Base-by-base conservation (phyloP, 345 rosid species). In the Eutrema heterophyllum region DNA sequence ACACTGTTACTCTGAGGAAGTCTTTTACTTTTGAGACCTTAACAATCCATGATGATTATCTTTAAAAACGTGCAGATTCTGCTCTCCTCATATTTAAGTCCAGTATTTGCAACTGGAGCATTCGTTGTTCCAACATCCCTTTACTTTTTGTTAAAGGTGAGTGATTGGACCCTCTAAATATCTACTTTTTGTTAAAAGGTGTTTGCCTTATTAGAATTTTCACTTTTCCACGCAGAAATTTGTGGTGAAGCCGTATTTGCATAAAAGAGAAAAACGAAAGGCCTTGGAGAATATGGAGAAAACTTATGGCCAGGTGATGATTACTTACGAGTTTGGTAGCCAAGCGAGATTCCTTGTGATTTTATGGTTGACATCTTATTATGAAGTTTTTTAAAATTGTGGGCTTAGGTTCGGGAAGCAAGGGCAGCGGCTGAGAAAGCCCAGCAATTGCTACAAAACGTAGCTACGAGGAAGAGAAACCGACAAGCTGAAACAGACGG, bases 111-210 rank as follows among this genome's bases (percentile, higher is more conserved):
- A 24, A 75, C 89, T 12, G 95, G 98, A 80, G 98, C 97, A 18
- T 87, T 96, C 55, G 26, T 89, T 55, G 52, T 96, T 74, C 99
- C 98, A 46, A 81, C 96, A 70, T 92, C 99, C 41, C 52, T 85
- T 48, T 96, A 86, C 92, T 88, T 96, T 74, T 72, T 87, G 76
- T 83, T 92, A n/a, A 89, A 96, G 98, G 99, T 92, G 74, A 70
- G 65, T 50, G 38, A 36, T 44, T 59, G 30, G n/a, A 46, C 43
- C 64, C 58, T 11, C 32, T 24, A 43, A 46, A 15, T 38, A 73
- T 60, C 26, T 14, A 27, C 56, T 30, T 39, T 32, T 56, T 3
- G 30, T 46, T 38, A 36, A 16, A 36, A 1, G 57, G 51, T 77
- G 49, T 24, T 71, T 71, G 44, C 50, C 51, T 35, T 39, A 50